These are phyloP conservation scores for Pestalotiopsis sp. DNA, from an alignment of 2,329 filamentous ascomycete genomes.

Conservation along the genomic window DNA sequence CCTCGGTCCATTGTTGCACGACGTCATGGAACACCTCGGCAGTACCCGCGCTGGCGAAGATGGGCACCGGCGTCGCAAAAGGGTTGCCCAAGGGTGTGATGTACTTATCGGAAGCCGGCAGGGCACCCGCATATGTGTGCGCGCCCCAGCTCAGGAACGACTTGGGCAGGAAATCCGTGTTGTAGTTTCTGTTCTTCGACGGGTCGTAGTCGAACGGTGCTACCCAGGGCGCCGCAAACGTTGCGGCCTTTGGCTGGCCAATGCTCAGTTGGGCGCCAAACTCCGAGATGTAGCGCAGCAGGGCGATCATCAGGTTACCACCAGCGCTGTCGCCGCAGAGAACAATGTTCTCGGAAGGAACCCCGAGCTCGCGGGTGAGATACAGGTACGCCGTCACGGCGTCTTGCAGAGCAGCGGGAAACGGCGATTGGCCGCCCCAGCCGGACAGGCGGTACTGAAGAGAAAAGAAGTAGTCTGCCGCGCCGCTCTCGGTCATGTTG, in stretches of 20 bases:
- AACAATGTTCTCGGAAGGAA: slow-evolving; percentile 43
- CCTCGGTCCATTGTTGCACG: slow-evolving; percentile 36
- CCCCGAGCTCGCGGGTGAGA: slow-evolving; percentile 40
- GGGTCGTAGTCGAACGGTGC: slow-evolving; percentile 17
- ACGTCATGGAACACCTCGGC: slow-evolving; percentile 45
- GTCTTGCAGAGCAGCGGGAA: slow-evolving; percentile 55
- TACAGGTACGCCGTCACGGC: slow-evolving; percentile 47
- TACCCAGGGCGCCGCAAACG: slow-evolving; percentile 34
- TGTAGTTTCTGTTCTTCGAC: neutral
- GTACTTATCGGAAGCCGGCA: slow-evolving; percentile 28
- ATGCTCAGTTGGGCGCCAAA: slow-evolving; percentile 36
- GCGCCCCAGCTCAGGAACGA: neutral
- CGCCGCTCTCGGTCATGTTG: slow-evolving; percentile 37
- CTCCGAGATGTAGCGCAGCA: slow-evolving; percentile 49
- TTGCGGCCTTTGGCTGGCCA: slow-evolving; percentile 38
- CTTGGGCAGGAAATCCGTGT: slow-evolving; percentile 18
- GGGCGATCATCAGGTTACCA: slow-evolving; percentile 44
- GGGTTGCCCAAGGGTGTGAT: slow-evolving; percentile 39
- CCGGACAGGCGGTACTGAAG: slow-evolving; percentile 1
- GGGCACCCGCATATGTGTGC: slow-evolving; percentile 29
- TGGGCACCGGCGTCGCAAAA: slow-evolving; percentile 39
- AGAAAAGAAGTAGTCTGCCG: slow-evolving; percentile 36
- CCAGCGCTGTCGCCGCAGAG: slow-evolving; percentile 53
- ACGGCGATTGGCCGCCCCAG: slow-evolving; percentile 34
- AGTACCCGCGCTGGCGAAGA: slow-evolving; percentile 44